These are phyloP conservation scores for Sporothrix variecibatus DNA, from an alignment of 2,329 filamentous ascomycete species.

Conservation along the genomic window DNA sequence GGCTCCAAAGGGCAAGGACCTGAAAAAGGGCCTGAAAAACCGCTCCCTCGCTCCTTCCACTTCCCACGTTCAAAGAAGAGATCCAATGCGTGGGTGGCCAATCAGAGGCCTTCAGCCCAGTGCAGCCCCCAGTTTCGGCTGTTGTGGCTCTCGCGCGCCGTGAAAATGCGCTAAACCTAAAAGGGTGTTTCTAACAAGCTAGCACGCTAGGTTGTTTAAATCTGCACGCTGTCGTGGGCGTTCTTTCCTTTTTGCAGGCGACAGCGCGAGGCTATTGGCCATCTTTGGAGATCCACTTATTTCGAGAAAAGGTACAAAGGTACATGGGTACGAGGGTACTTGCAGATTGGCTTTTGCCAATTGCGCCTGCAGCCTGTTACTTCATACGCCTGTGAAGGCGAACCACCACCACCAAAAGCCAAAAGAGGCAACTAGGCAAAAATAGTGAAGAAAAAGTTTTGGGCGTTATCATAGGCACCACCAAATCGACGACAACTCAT, in stretches of 20 bases:
- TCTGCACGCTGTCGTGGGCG: not conserved
- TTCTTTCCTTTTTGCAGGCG: not conserved
- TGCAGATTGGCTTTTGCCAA: no score
- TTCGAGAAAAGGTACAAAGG: slow-evolving; percentile 11
- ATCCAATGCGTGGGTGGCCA: slow-evolving; percentile 10
- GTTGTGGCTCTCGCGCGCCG: slow-evolving; percentile 11
- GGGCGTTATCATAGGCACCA: not conserved
- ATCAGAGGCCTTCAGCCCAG: not conserved
- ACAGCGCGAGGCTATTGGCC: not conserved
- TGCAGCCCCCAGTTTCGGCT: slow-evolving; percentile 20
- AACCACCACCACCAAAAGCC: not conserved
- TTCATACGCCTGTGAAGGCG: not conserved
- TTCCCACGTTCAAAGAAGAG: slow-evolving; percentile 13
- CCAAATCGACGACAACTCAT: not conserved
- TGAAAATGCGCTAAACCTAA: slow-evolving; percentile 14
- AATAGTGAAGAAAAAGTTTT: slow-evolving; percentile 8
- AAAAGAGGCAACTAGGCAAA: not conserved
- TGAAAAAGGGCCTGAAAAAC: slow-evolving; percentile 14
- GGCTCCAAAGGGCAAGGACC: not conserved
- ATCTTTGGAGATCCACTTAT: not conserved
- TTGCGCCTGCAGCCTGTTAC: not conserved
- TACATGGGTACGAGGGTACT: not conserved
- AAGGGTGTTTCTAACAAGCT: not conserved
- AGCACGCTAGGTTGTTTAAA: not conserved
- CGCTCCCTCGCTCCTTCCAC: slow-evolving; percentile 12